Conservation (phyloP, 805 yeast species). For the Candida nitratophila region DNA sequence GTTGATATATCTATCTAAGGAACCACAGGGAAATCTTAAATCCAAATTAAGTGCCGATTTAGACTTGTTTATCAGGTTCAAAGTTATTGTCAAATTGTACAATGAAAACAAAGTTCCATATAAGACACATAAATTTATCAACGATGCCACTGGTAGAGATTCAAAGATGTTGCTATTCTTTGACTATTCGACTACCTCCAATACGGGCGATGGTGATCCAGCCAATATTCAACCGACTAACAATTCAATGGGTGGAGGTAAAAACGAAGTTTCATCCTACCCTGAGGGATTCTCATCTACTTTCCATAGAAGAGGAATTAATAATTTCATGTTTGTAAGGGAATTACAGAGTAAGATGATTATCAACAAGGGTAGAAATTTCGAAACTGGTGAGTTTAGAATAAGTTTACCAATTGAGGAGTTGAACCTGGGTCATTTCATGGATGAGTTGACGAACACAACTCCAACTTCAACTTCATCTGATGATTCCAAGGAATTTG, state of each 20-base stretch:
- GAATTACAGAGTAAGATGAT: conserved; percentile 41
- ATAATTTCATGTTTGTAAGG: conserved; percentile 44
- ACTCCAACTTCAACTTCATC: too few relatives aligned
- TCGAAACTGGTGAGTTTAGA: conserved; percentile 34
- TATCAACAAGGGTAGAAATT: conserved; percentile 27
- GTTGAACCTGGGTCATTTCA: conserved; percentile 13
- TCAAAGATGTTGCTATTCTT: conserved; percentile 25
- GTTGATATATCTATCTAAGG: conserved; percentile 12
- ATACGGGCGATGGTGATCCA: conserved; percentile 10
- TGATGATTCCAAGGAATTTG: not conserved
- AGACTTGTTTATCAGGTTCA: conserved; percentile 19
- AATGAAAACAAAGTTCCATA: conserved; percentile 20
- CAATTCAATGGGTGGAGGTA: not conserved
- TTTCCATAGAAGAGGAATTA: conserved; percentile 39
- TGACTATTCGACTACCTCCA: conserved; percentile 17
- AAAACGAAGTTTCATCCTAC: conserved; percentile 23
- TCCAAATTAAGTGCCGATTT: conserved; percentile 10
- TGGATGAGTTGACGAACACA: conserved; percentile 14
- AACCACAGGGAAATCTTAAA: conserved; percentile 9
- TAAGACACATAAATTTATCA: conserved; percentile 20
- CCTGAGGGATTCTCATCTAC: conserved; percentile 47
- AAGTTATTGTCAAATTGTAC: conserved; percentile 17
- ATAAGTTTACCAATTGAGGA: conserved; percentile 32
- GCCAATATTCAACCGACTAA: conserved; percentile 4
- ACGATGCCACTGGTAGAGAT: conserved; percentile 22